Evolutionary conservation across 2,329 filamentous ascomycete species (phyloP), one percentile per base, ranked within the genome.

Genomic region (Phaeoacremonium minimum): DNA sequence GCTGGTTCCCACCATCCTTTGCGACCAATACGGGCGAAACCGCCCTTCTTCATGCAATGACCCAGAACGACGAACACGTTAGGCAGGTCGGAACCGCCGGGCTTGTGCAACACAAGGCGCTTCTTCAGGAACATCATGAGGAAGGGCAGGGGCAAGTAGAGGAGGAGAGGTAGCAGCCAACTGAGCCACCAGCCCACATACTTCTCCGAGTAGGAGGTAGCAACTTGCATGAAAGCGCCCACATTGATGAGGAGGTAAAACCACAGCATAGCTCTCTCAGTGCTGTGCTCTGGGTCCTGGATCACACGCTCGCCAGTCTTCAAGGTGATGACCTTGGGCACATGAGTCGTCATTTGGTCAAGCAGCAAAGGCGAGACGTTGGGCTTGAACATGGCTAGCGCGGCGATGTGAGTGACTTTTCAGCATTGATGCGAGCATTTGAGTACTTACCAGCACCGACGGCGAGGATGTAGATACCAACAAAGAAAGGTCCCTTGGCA

Each of bases 181-280:
- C 83, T 72, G 16, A 85, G 70, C 80, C 81, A 89, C 66, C 86
- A 88, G 7, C 84, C 84, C 32, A 87, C 72, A 43, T 85, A 86
- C 54, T 84, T 83, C 60, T 88, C 85, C 3, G 83, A 77, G 51
- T 85, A 89, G 20, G 80, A 80, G 77, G 83, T 87, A 50, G 61
- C 69, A 48, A 79, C 71, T 30, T 72, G 77, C 31, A 69, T 46
- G 30, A 82, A 63, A 17, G 80, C 75, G 19, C 84, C 84, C 12
- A 83, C 54, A 52, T 86, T 86, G 63, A 85, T 82, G 51, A 78
- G 67, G 34, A 77, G 59, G 52, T 82, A 83, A 57, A 80, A 83
- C 48, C 78, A 46, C 6, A 57, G 48, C 46, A 58, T 52, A 31
- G 58, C 72, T 65, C 53, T 51, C 80, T 55, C 58, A 3, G 65